Percentiles rank a stretch among this genome's conserved stretches.
Evolutionary conservation across 495 filamentous ascomycete genomes (phyloP).

Genomic region (Aspergillus diversus): DNA sequence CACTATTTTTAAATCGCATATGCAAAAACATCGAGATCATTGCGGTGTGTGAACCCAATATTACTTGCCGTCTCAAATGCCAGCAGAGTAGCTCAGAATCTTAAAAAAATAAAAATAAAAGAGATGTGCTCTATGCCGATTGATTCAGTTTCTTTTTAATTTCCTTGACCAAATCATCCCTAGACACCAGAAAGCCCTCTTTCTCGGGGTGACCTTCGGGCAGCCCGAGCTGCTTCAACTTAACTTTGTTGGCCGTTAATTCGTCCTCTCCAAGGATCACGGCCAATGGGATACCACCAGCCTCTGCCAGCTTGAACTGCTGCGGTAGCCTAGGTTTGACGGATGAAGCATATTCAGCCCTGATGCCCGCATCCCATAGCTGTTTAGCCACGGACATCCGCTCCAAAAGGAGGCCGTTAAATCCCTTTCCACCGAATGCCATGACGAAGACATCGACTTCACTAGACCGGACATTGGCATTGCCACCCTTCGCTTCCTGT

Average conservation of each 20-base stretch:
- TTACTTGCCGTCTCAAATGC: neutral
- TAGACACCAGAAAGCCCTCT: conserved; percentile 73
- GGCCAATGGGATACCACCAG: conserved; percentile 69
- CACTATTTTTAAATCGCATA: neutral
- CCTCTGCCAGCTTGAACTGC: conserved; percentile 82
- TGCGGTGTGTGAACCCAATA: neutral
- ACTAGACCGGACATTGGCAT: conserved; percentile 58
- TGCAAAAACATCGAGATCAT: neutral
- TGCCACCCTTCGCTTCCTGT: conserved; percentile 50
- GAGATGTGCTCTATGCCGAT: neutral
- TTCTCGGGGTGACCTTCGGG: conserved; percentile 82
- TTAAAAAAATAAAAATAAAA: neutral
- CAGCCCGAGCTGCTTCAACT: conserved; percentile 84
- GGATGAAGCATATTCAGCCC: conserved; percentile 80
- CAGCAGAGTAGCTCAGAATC: neutral
- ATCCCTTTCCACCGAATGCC: conserved; percentile 89
- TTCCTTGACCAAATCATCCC: conserved; percentile 63
- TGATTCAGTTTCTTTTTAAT: conserved; percentile 41
- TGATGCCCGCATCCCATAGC: conserved; percentile 81
- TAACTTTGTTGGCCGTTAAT: conserved; percentile 71
- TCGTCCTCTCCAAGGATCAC: conserved; percentile 84
- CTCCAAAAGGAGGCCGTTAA: conserved; percentile 78
- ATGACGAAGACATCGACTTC: conserved; percentile 90
- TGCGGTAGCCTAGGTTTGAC: conserved; percentile 75
- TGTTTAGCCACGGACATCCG: conserved; percentile 73